Percentiles rank a stretch among this genome's conserved stretches.
Evolutionary conservation across 495 filamentous ascomycete genomes (phyloP).

Genomic region (Podospora pseudopauciseta): DNA sequence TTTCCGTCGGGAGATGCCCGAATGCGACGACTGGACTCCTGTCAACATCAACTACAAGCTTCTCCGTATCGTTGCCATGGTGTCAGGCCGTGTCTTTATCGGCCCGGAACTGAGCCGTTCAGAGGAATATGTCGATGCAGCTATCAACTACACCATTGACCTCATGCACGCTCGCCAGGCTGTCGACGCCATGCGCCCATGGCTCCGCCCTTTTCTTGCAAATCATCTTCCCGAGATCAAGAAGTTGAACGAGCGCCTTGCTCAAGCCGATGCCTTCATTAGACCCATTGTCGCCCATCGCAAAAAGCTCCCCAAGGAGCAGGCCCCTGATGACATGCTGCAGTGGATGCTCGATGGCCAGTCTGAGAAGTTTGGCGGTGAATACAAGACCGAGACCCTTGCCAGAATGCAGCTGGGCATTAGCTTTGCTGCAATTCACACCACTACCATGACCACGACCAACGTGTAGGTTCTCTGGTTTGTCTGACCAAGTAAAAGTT

Average conservation of each 20-base stretch:
- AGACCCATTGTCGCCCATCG: constrained; percentile 30
- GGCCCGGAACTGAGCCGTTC: constrained; percentile 52
- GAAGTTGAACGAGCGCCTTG: constrained; percentile 27
- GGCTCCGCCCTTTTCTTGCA: constrained; percentile 33
- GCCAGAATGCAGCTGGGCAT: constrained; percentile 38
- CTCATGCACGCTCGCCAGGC: constrained; percentile 34
- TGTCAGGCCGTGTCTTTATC: constrained; percentile 58
- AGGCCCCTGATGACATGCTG: constrained; percentile 35
- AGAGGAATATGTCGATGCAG: constrained; percentile 54
- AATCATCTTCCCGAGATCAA: constrained; percentile 32
- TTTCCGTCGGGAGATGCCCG: constrained; percentile 26
- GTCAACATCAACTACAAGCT: constrained; percentile 39
- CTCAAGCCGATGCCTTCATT: constrained; percentile 30
- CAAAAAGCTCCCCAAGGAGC: constrained; percentile 18
- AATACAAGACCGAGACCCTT: constrained; percentile 23
- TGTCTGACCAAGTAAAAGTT: too few relatives aligned
- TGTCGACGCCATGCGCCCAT: constrained; percentile 29
- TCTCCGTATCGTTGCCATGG: constrained; percentile 50
- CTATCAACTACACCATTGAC: constrained; percentile 56
- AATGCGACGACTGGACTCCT: constrained; percentile 42
- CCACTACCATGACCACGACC: constrained; percentile 18
- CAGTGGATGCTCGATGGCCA: constrained; percentile 40
- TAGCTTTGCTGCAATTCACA: constrained; percentile 53
- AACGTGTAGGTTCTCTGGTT: constrained; percentile 6
- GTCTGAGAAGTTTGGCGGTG: constrained; percentile 14